Base-by-base conservation (phyloP, 75 land plant genomes). In the Selaginella tamariscina region DNA sequence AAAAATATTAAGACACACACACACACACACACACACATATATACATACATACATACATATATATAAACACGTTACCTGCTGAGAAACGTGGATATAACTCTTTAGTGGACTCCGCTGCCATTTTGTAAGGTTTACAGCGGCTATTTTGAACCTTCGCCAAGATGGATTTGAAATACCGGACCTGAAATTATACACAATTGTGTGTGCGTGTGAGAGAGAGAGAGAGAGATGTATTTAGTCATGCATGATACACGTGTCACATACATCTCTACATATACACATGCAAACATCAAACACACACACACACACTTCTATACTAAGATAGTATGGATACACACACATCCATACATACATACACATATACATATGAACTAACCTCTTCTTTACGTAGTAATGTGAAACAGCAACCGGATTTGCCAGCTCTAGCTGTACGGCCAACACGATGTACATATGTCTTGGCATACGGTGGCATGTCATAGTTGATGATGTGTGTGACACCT, bases 381-480 rank as follows among this genome's bases (percentile, higher is more conserved):
- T 79, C 59, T 54, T 78, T 81, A 1, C 80, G 64, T 56, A 92
- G 71, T 24, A 92, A 72, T 26, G 97, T 92, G 68, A 84, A 92
- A 65, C 89, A 90, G 26, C 80, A 71, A 22, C 97, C 97, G 32
- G 84, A 15, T 60, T 72, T 81, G 24, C 97, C 95, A 54, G 97
- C 97, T 57, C 97, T 77, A 71, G 97, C 97, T 72, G 97, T 92
- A 5, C 97, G 87, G 32, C 97, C 97, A 32, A 83, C 97, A 55
- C 97, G 83, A 56, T 92, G 97, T 54, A 92, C 88, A 71, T 89
- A 92, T 30, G 94, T 89, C 75, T 86, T 92, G 9, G 80, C 75
- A 75, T 77, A 92, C 0, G 79, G 60, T 55, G 97, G 97, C 76
- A 79, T 81, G 65, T 92, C 97, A 76, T 89, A 92, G 64, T 92